Evolutionary conservation across 441 rosid species (phyloP).

Genomic region (Gossypium aridum): DNA sequence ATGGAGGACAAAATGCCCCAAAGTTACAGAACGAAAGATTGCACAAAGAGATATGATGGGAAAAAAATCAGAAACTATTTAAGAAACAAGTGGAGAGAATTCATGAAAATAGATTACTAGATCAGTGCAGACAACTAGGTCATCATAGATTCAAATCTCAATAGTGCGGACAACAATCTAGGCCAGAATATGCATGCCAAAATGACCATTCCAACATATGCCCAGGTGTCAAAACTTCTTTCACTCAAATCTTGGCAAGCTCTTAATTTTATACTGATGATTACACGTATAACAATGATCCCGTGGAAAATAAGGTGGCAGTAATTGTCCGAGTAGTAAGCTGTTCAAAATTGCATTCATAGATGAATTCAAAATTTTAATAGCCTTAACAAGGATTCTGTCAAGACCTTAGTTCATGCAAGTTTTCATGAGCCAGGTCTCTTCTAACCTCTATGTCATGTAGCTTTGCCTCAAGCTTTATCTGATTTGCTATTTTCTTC

Average conservation of each 20-base stretch:
- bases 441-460: conserved; percentile 70
- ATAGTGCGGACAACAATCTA: neutral
- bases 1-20: neutral
- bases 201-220: neutral
- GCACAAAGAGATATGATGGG: neutral
- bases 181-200: neutral
- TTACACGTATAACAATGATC: neutral
- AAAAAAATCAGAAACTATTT: neutral
- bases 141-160: neutral
- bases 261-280: neutral
- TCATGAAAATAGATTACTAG: neutral
- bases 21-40: neutral
- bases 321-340: neutral
- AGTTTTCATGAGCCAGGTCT: neutral
- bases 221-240: neutral
- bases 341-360: neutral
- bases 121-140: neutral
- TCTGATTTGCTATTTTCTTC: conserved; percentile 83
- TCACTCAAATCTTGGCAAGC: neutral
- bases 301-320: neutral
- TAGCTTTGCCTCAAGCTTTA: conserved; percentile 85
- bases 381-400: conserved; percentile 13
- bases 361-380: neutral
- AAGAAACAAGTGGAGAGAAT: neutral
- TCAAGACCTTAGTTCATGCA: conserved; percentile 1